Base-by-base conservation (phyloP, 768 basidiomycete genomes). In the Filobasidium wieringae region DNA sequence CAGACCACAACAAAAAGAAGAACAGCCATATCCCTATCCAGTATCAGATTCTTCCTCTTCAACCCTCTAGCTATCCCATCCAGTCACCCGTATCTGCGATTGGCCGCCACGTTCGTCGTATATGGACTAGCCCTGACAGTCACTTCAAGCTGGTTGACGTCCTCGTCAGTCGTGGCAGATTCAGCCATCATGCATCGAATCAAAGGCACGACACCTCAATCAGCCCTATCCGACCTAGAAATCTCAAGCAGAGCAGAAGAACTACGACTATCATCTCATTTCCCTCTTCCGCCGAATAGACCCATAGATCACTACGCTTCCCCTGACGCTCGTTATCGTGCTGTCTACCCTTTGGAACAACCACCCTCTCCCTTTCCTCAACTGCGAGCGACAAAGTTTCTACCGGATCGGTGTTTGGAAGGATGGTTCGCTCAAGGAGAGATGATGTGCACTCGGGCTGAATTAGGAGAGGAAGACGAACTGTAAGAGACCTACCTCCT, bases 371-470 rank as follows among this genome's bases (percentile, higher is more conserved):
- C 70, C 2, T 72, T 72, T 37, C 70, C 70, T 11, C 36, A 65
- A 17, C 49, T 70, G 22, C 54, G 66, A 30, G 64, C 69, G 4
- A 70, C 71, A 4, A 26, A 69, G 29, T 69, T 70, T 36, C 43
- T 72, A 0, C 65, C 71, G 3, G 41, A 59, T 15, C 33, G 50
- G 59, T 72, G 71, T 52, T 52, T 70, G 12, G 68, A 68, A 43
- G 62, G 64, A 15, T 72, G 71, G 69, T 69, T 70, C 51, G 59
- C 58, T 1, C 58, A 72, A 51, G 70, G 70, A n/a, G 70, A 72
- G 53, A 69, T 66, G 26, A 26, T 62, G 19, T 72, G 70, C 41
- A 63, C 64, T 17, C 40, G 53, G 40, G 49, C 40, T 6, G 66
- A 70, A 33, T 45, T 71, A 31, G 70, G 70, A 4, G 56, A 58